Conservation (phyloP, 1,139 yeast genomes). For the Yamadazyma atmosphaerica region DNA sequence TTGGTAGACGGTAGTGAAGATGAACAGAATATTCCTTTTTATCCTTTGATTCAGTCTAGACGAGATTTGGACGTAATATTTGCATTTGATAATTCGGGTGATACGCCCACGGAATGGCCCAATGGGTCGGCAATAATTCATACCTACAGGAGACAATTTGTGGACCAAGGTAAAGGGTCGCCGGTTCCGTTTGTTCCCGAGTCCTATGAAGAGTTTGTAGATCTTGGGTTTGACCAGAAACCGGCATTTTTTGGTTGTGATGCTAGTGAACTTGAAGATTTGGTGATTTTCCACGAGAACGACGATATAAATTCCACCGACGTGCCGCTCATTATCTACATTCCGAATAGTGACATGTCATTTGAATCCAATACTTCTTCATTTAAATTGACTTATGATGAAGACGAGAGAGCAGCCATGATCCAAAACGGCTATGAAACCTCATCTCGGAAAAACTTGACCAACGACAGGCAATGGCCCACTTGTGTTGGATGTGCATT, state of each 20-base stretch:
- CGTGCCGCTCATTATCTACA: conserved; percentile 40
- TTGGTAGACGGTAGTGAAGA: conserved; percentile 94
- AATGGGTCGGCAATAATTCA: conserved; percentile 68
- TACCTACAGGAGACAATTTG: conserved; percentile 53
- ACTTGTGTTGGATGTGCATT: conserved; percentile 50
- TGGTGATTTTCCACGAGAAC: conserved; percentile 30
- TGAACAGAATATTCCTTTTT: conserved; percentile 72
- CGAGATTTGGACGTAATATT: conserved; percentile 77
- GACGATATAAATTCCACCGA: conserved; percentile 30
- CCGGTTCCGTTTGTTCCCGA: conserved; percentile 46
- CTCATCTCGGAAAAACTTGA: conserved; percentile 32
- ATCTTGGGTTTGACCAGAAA: conserved; percentile 25
- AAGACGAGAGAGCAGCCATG: conserved; percentile 29
- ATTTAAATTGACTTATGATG: conserved; percentile 39
- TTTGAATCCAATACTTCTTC: conserved; percentile 40
- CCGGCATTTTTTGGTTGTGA: conserved; percentile 48
- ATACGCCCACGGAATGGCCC: conserved; percentile 70
- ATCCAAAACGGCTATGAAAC: conserved; percentile 43
- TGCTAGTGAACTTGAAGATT: conserved; percentile 27
- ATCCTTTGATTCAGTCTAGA: conserved; percentile 70
- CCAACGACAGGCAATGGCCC: conserved; percentile 40
- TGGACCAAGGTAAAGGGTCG: conserved; percentile 38
- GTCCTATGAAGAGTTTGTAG: conserved; percentile 25
- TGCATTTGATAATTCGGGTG: conserved; percentile 87
- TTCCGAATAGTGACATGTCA: conserved; percentile 34